phyloP scores from a whole-genome alignment of 345 rosid genomes.

The Gossypium longicalyx region DNA sequence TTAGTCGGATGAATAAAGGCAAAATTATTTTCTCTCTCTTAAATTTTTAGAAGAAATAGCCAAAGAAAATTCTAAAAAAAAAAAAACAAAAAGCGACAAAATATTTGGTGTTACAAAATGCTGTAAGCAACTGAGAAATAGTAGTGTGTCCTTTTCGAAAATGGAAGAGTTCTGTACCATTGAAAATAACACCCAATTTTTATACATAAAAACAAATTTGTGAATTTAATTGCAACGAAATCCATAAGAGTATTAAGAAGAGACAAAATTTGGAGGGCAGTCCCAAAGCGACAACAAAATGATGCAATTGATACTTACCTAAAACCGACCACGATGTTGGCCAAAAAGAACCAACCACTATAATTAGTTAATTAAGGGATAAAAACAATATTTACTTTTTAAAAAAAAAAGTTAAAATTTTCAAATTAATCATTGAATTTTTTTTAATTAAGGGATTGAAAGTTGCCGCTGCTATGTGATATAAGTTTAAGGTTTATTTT shows the following conservation, averaged over 20 bases:
- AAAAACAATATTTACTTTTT: no score
- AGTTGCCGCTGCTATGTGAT: fast-evolving
- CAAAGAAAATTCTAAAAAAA: neutral
- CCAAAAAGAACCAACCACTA: no score
- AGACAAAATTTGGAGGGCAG: constrained; percentile 24
- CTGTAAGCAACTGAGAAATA: neutral
- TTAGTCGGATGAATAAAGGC: no score
- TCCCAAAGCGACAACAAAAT: constrained; percentile 10
- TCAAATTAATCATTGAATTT: no score
- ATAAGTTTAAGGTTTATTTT: no score
- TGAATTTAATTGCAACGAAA: neutral
- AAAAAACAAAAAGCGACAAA: neutral
- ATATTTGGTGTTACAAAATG: neutral
- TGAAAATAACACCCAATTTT: neutral
- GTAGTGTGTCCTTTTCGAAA: neutral
- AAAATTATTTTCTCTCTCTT: no score
- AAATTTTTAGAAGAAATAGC: neutral
- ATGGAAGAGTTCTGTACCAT: neutral
- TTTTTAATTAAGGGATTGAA: no score
- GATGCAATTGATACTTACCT: neutral
- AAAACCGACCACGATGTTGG: neutral
- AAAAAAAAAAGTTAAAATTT: no score
- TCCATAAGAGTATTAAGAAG: neutral
- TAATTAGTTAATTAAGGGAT: neutral
- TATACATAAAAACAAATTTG: neutral